Evolutionary conservation across 108 stramenopile genomes (phyloP), one percentile per base, ranked within the genome.

Genomic region (Pseudonitzschia multiseries): DNA sequence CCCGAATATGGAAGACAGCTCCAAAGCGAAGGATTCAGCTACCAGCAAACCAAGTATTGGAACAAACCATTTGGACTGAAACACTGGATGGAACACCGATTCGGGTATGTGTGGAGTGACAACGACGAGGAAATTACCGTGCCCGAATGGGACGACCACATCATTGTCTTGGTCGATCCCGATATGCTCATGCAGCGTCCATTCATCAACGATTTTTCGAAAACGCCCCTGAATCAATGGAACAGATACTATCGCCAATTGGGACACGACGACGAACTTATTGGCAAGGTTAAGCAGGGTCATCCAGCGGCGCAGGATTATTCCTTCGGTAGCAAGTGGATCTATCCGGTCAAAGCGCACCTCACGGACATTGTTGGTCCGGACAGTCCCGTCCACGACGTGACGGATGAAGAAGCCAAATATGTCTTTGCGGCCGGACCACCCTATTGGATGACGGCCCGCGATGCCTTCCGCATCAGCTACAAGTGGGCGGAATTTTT

Each of bases 121-220:
- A 29, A 59, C n/a, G 61, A 62, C 36, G 26, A 24, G 0, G 29
- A 40, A n/a, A 62, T 62, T 40, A 40, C 61, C 2, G 61, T 62
- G 4, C 61, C 61, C 15, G 78, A 77, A 61, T 69, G 50, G 18
- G 48, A 41, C 57, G 43, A 75, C 22, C 41, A 80, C 32, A 86
- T 96, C 62, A 65, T 98, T 14, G 79, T 92, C 4, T 78, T 98
- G 29, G 76, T 97, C 14, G 98, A 98, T 83, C 98, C 98, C 20
- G 98, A 98, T 69, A 94, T 96, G 91, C 72, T 96, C n/a, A 71
- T 98, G 69, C 74, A 93, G 66, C 57, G 81, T 27, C 92, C 93
- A 17, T 72, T 98, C 29, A 70, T 82, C 1, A 86, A 84, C 50
- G 88, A 89, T 71, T 88, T 91, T 71, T 78, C 69, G 21, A 62